A percentile compares a stretch with the other conserved stretches of the same genome.
Evolutionary conservation across 2,329 filamentous ascomycete species (phyloP).

Genomic region (Scedosporium apiospermum): DNA sequence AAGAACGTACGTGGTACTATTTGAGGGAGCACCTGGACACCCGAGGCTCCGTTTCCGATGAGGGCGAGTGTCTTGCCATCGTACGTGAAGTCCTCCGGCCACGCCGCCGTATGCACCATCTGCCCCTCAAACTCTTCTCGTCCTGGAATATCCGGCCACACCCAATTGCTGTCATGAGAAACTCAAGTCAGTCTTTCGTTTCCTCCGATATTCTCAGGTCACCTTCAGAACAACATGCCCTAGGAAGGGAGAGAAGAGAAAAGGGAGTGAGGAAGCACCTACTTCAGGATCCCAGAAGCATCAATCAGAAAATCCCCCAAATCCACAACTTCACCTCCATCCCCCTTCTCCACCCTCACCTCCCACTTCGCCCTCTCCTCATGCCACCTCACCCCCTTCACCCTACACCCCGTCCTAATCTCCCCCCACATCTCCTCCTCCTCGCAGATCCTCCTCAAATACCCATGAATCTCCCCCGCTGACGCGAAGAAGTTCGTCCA

Average conservation of each 20-base stretch:
- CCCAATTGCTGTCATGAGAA: conserved; percentile 23
- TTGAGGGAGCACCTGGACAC: conserved; percentile 41
- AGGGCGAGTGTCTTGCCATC: conserved; percentile 42
- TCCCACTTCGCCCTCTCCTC: conserved; percentile 32
- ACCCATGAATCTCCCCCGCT: conserved; percentile 44
- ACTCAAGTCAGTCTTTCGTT: neutral
- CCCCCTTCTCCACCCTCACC: conserved; percentile 28
- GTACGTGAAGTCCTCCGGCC: conserved; percentile 39
- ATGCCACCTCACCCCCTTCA: conserved; percentile 34
- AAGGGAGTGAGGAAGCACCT: conserved; percentile 13
- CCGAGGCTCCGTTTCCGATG: conserved; percentile 48
- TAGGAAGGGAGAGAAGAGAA: neutral
- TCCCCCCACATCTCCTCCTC: conserved; percentile 33
- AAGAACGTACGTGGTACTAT: conserved; percentile 30
- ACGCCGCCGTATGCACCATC: conserved; percentile 43
- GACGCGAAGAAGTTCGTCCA: conserved; percentile 50
- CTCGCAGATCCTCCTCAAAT: conserved; percentile 38
- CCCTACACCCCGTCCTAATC: conserved; percentile 33
- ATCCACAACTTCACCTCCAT: conserved; percentile 30
- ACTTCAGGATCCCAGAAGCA: conserved; percentile 44
- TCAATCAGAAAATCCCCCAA: conserved; percentile 38
- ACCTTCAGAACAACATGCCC: neutral
- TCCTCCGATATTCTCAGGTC: neutral
- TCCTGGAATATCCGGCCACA: conserved; percentile 39
- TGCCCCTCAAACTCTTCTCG: conserved; percentile 36